phyloP scores from a whole-genome alignment of 495 filamentous ascomycete genomes.

The Penicillium canescens region DNA sequence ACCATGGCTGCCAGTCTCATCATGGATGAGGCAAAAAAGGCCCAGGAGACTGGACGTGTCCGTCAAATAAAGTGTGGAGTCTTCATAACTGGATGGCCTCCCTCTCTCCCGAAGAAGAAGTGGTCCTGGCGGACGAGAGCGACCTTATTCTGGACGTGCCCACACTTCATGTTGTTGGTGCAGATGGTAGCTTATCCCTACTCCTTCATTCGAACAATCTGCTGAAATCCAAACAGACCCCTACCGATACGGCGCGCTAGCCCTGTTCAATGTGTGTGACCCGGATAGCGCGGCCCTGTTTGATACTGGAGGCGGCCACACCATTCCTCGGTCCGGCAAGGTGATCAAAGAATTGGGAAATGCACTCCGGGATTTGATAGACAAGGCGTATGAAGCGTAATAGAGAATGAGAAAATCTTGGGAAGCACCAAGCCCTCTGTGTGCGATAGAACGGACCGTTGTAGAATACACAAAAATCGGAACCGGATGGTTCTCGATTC shows the following conservation, averaged over 20 bases:
- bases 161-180: constrained; percentile 57
- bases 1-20: constrained; percentile 55
- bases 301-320: constrained; percentile 57
- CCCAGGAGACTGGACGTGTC: constrained; percentile 33
- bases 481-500: neutral
- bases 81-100: constrained; percentile 57
- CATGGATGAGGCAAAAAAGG: constrained; percentile 44
- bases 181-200: constrained; percentile 31
- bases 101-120: constrained; percentile 40
- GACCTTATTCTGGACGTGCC: constrained; percentile 50
- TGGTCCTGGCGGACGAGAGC: constrained; percentile 49
- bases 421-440: constrained; percentile 1
- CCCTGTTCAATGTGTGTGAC: constrained; percentile 58
- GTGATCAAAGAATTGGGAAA: constrained; percentile 27
- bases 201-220: neutral
- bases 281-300: constrained; percentile 49
- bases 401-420: neutral
- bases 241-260: constrained; percentile 51
- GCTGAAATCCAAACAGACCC: constrained; percentile 37
- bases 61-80: constrained; percentile 55
- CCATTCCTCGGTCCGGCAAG: constrained; percentile 51
- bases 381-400: constrained; percentile 3
- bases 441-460: neutral
- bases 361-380: constrained; percentile 24
- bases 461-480: neutral